Evolutionary conservation across 331 rosid genomes (phyloP).

Genomic region (Dryas integrifolia): DNA sequence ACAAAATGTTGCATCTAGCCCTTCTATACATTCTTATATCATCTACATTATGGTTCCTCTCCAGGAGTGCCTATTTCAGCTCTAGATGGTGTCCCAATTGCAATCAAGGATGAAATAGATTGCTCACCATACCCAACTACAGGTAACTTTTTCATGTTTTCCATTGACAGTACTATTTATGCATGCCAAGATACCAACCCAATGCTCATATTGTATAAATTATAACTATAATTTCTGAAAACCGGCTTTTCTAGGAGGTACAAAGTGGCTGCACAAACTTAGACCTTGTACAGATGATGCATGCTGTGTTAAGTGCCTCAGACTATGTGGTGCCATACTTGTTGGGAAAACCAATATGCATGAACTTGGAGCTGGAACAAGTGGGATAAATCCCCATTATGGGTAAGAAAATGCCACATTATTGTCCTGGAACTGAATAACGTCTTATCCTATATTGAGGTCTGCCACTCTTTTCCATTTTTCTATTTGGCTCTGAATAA

Average conservation of each 20-base stretch:
- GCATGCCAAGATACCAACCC: background rate
- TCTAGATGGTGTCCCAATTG: slow-evolving; percentile 80
- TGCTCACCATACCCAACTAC: slow-evolving; percentile 92
- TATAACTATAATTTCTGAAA: background rate
- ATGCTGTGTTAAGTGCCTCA: slow-evolving; percentile 64
- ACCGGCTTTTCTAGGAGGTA: slow-evolving; percentile 57
- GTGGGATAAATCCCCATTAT: slow-evolving; percentile 89
- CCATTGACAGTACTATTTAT: background rate
- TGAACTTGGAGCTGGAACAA: slow-evolving; percentile 91
- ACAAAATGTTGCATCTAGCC: background rate
- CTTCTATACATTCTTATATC: background rate
- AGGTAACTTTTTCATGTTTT: slow-evolving; percentile 40
- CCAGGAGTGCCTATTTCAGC: slow-evolving; percentile 68
- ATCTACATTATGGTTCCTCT: background rate
- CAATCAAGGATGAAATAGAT: slow-evolving; percentile 92
- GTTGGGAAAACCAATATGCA: slow-evolving; percentile 99
- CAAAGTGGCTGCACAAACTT: slow-evolving; percentile 80
- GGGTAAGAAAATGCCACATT: slow-evolving; percentile 50
- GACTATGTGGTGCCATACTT: slow-evolving; percentile 76
- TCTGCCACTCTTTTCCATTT: background rate
- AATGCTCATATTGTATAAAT: background rate
- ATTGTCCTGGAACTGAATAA: slow-evolving; percentile 2
- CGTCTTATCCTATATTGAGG: background rate
- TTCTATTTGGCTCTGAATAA: background rate
- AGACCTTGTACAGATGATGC: slow-evolving; percentile 74